These are phyloP conservation scores for Rhizoclosmatium sp. DNA, from an alignment of 192 early-diverging fungal species.

Conservation along the genomic window DNA sequence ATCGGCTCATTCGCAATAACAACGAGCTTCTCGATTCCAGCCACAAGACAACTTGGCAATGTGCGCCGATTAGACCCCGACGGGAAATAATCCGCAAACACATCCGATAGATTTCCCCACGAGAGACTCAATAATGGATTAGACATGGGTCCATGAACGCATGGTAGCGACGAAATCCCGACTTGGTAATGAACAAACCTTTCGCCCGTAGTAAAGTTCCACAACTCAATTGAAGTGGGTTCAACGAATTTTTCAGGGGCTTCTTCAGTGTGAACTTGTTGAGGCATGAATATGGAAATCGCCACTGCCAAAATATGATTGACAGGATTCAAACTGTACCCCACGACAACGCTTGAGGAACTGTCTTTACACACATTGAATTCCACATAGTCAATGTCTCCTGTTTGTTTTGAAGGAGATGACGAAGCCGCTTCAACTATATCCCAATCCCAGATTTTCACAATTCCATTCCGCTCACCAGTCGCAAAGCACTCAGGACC, in stretches of 20 bases:
- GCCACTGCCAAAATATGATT: conserved; percentile 12
- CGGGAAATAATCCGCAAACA: neutral
- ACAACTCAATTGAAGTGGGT: conserved; percentile 28
- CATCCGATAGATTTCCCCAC: conserved; percentile 13
- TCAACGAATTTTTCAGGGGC: neutral
- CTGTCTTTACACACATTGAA: conserved; percentile 22
- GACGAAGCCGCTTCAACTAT: neutral
- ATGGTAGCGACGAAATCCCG: conserved; percentile 15
- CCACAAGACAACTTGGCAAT: neutral
- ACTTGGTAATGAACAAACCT: neutral
- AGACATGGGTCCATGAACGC: neutral
- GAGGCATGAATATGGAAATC: neutral
- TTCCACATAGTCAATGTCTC: conserved; percentile 5
- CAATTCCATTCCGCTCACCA: conserved; percentile 27
- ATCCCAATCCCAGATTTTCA: conserved; percentile 36
- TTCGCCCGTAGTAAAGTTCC: conserved; percentile 23
- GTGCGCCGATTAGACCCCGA: neutral
- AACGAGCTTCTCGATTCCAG: conserved; percentile 8
- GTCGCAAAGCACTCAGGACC: conserved; percentile 9
- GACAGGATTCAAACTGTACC: conserved; percentile 21
- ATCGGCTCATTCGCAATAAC: neutral
- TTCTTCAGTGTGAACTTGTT: neutral
- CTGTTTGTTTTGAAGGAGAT: neutral
- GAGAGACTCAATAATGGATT: conserved; percentile 6
- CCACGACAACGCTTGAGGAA: neutral